Evolutionary conservation across 1,284 basidiomycete genomes (phyloP), one percentile per base, ranked within the genome.

Genomic region (Termitomyces sp.): DNA sequence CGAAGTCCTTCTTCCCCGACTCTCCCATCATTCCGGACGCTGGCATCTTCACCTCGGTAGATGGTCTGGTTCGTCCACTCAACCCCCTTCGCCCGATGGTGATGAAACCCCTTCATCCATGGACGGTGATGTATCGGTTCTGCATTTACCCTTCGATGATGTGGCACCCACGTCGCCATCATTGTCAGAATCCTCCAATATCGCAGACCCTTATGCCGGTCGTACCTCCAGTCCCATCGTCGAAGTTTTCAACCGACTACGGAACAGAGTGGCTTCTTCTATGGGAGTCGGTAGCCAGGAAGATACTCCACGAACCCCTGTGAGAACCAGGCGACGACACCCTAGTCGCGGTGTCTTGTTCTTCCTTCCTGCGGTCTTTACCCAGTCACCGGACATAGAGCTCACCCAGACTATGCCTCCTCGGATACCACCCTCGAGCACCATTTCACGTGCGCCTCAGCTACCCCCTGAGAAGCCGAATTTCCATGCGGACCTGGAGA

Each of bases 301-400:
- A 34, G 66, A 70, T 30, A 52, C 63, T 46, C 66, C 76, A 35
- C 71, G 77, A 49, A 72, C 76, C 28, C 73, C 74, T 56, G 58
- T 73, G 53, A 73, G 72, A 39, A 67, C 73, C 39, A 71, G 78
- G 54, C 73, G 78, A 40, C 75, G 74, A 33, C 73, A 76, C 31
- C 58, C 63, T 52, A 74, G 75, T 46, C 76, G 83, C 35, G 83
- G 85, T 30, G 80, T 88, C 33, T 69, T 91, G 50, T 90, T 89
- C 70, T 90, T 91, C 75, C 77, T 91, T 43, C 88, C 88, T 33
- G 86, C 88, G n/a, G 84, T 88, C 60, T 85, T 89, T 64, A 75
- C 83, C 2, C 72, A 78, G 49, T 67, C 76, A 2, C 74, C 73
- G 40, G 75, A 78, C 55, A 67, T 80, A 49, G 79, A 84, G 58